Percentiles rank a stretch among this genome's conserved stretches.
Evolutionary conservation across 169 alveolate genomes (phyloP).

Genomic region (Plasmodium ovale): DNA sequence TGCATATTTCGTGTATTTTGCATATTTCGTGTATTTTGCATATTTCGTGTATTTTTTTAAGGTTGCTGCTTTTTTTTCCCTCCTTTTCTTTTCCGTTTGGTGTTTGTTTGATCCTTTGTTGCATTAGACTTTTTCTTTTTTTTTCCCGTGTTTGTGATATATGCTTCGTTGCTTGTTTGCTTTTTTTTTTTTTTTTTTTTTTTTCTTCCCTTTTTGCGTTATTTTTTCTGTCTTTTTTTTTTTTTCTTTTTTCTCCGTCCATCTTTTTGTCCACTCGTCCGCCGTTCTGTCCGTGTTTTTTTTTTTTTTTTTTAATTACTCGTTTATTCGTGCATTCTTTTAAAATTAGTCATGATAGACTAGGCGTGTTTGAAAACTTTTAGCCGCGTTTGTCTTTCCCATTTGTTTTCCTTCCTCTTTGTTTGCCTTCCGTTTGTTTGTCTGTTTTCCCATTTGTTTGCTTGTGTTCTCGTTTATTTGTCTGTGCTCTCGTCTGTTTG

Average conservation of each 20-base stretch:
- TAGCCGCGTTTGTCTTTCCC: background rate
- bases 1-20: too few relatives aligned
- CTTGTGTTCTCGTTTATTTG: too few relatives aligned
- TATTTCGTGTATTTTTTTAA: too few relatives aligned
- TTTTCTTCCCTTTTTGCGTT: background rate
- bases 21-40: too few relatives aligned
- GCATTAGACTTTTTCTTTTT: background rate
- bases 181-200: constrained; percentile 5
- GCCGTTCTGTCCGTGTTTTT: background rate
- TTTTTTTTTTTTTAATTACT: too few relatives aligned
- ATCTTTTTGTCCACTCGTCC: background rate
- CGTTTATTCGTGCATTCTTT: background rate
- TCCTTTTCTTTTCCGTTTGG: too few relatives aligned
- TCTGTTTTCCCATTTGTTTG: too few relatives aligned
- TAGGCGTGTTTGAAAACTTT: background rate
- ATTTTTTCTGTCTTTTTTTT: background rate
- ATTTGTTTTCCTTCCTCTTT: background rate
- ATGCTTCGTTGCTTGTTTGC: background rate
- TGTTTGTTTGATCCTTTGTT: background rate
- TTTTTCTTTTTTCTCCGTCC: background rate
- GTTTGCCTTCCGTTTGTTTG: background rate
- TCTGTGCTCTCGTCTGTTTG: too few relatives aligned
- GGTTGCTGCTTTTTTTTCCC: too few relatives aligned
- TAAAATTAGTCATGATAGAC: background rate
- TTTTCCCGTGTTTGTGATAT: background rate